Percentiles rank a stretch among this genome's conserved stretches.
phyloP scores from a whole-genome alignment of 1,284 basidiomycete species.

The Paramarasmius palmivorus region DNA sequence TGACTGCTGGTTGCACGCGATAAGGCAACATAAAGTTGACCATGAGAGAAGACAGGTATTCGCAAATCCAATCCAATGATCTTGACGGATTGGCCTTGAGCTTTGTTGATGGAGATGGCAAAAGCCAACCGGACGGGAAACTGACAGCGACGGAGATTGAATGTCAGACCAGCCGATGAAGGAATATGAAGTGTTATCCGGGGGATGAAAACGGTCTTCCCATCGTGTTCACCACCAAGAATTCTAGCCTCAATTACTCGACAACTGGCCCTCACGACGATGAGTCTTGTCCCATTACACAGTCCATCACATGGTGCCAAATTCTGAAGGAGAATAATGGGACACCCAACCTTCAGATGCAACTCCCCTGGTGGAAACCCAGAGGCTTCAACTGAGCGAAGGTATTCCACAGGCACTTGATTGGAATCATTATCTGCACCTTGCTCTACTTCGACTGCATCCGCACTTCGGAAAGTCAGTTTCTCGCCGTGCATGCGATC shows the following conservation, averaged over 20 bases:
- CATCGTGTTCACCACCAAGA: conserved; percentile 28
- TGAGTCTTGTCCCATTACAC: conserved; percentile 35
- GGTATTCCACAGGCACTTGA: conserved; percentile 15
- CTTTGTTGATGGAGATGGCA: conserved; percentile 39
- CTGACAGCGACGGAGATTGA: conserved; percentile 17
- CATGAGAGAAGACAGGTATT: conserved; percentile 29
- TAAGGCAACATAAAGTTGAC: conserved; percentile 31
- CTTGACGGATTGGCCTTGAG: conserved; percentile 34
- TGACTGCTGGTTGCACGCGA: conserved; percentile 21
- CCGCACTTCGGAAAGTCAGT: conserved; percentile 22
- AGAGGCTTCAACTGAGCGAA: conserved; percentile 18
- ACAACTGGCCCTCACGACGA: conserved; percentile 20
- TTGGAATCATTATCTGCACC: neutral
- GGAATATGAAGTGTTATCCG: conserved; percentile 26
- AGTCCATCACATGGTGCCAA: conserved; percentile 30
- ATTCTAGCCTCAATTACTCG: conserved; percentile 29
- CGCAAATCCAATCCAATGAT: conserved; percentile 29
- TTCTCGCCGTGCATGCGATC: conserved; percentile 27
- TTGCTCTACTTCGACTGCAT: conserved; percentile 13
- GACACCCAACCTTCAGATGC: conserved; percentile 25
- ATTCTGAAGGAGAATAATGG: conserved; percentile 37
- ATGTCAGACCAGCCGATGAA: conserved; percentile 23
- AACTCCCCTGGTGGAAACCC: conserved; percentile 26
- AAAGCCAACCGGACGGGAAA: conserved; percentile 35
- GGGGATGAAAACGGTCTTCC: conserved; percentile 32